Conservation (phyloP, 306 rosid species). For the Prunus kanzakura region DNA sequence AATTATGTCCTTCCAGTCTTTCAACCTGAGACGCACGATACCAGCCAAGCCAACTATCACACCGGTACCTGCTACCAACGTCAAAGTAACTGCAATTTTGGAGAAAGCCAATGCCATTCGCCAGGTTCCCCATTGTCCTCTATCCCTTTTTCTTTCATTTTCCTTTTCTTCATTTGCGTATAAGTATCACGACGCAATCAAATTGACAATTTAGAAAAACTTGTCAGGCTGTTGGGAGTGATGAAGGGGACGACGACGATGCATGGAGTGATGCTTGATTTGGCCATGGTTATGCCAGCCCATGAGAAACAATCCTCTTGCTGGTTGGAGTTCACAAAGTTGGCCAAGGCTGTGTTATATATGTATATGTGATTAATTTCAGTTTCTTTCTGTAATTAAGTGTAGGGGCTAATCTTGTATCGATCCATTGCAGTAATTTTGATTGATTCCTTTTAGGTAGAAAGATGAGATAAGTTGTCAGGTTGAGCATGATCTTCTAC, state of each 20-base stretch:
- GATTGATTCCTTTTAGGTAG: constrained; percentile 26
- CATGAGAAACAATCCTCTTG: background rate
- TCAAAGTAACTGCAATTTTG: constrained; percentile 85
- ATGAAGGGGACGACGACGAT: constrained; percentile 78
- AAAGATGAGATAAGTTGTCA: constrained; percentile 20
- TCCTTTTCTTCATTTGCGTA: background rate
- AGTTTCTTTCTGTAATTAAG: constrained; percentile 40
- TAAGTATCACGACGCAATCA: background rate
- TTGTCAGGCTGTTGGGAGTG: constrained; percentile 87
- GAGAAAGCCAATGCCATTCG: constrained; percentile 97
- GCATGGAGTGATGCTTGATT: constrained; percentile 83
- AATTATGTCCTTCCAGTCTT: constrained; percentile 52
- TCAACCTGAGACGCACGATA: constrained; percentile 76
- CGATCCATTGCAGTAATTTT: constrained; percentile 22
- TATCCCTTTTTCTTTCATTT: background rate
- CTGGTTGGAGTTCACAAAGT: constrained; percentile 14
- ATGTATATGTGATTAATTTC: constrained; percentile 57
- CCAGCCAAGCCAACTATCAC: constrained; percentile 46
- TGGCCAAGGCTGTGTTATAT: constrained; percentile 38
- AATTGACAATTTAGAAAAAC: constrained; percentile 11
- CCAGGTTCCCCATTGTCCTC: constrained; percentile 51
- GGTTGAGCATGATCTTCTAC: constrained; percentile 18
- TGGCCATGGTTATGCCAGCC: background rate
- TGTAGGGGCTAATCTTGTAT: constrained; percentile 45
- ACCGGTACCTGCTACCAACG: constrained; percentile 48